A percentile compares a stretch with the other conserved stretches of the same genome.
Evolutionary conservation across 1,284 basidiomycete genomes (phyloP).

Genomic region (Pisolithus thermaeus): DNA sequence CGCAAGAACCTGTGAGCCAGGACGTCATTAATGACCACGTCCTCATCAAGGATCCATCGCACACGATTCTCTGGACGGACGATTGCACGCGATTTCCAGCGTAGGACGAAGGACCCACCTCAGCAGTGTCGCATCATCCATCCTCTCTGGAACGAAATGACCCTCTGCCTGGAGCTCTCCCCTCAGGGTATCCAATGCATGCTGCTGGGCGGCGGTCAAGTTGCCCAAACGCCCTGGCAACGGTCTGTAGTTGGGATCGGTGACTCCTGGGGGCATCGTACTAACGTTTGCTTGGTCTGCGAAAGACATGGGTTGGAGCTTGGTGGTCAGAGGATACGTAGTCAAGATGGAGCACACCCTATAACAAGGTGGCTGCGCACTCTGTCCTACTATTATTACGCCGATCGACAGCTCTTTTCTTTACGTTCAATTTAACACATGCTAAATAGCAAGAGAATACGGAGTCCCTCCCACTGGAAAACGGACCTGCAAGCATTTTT

Average conservation of each 20-base stretch:
- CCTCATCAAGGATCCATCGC: conserved; percentile 2
- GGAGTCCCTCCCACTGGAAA: too few species aligned
- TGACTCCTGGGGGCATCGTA: conserved; percentile 54
- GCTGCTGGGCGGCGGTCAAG: conserved; percentile 64
- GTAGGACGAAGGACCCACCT: conserved; percentile 38
- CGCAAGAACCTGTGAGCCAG: conserved; percentile 66
- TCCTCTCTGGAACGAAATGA: conserved; percentile 60
- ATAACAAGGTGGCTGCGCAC: background rate
- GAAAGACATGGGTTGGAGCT: conserved; percentile 20
- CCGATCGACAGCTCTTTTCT: background rate
- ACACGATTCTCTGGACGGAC: background rate
- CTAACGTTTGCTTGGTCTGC: conserved; percentile 38
- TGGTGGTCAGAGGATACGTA: background rate
- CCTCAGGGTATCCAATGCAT: conserved; percentile 70
- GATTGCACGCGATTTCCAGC: conserved; percentile 1
- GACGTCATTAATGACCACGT: conserved; percentile 1
- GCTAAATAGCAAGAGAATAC: too few species aligned
- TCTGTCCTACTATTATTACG: background rate
- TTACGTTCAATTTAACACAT: too few species aligned
- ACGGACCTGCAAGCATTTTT: too few species aligned
- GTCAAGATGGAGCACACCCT: background rate
- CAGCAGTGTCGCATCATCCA: conserved; percentile 78
- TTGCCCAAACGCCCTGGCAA: conserved; percentile 80
- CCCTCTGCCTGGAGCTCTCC: conserved; percentile 61
- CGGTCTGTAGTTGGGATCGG: conserved; percentile 66